Base-by-base conservation (phyloP, 2,329 filamentous ascomycete species). In the Pyricularia grisea region DNA sequence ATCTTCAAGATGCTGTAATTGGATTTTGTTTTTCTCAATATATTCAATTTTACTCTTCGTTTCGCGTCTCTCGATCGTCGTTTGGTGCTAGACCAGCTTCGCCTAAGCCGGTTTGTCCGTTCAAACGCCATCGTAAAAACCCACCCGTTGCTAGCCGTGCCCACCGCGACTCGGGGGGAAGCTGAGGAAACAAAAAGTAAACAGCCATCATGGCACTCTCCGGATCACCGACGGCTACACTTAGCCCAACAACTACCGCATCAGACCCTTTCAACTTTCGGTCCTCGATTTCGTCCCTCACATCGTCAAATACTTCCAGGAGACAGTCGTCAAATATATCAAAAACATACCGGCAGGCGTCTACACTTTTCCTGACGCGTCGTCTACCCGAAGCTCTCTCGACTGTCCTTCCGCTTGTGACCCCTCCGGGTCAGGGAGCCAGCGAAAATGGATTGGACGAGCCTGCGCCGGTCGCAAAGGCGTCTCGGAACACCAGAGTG, bases 301-400 rank as follows among this genome's bases (percentile, higher is more conserved):
- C 90, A 61, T 88, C 87, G 68, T 91, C 92, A 71, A 87, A 82
- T 31, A 81, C 85, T 28, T 80, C 85, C 61, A 88, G 89, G 68
- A 87, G 88, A 68, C 84, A 85, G 55, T 84, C 89, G 64, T 90
- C 88, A 66, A 88, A 92, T 75, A 91, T 97, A 75, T 95, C 94
- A 73, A 95, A 95, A 80, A 91, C 91, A 33, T 98, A 98, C 81
- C 92, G 94, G 73, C 93, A 97, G 81, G 92, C 95, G 36, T 96
- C 93, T 7, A 94, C 95, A 72, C 87, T 98, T 28, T 99, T 97
- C 81, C 85, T 99, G 70, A 99, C 95, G 78, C 93, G 95, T 78
- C 92, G 94, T 66, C 84, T 98, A 68, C 92, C 93, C 73, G 95
- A 99, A 80, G 92, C 94, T 0, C 84, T 97, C 33, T 92, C 92